phyloP scores from a whole-genome alignment of 169 alveolate species.

The Neospora caninum region DNA sequence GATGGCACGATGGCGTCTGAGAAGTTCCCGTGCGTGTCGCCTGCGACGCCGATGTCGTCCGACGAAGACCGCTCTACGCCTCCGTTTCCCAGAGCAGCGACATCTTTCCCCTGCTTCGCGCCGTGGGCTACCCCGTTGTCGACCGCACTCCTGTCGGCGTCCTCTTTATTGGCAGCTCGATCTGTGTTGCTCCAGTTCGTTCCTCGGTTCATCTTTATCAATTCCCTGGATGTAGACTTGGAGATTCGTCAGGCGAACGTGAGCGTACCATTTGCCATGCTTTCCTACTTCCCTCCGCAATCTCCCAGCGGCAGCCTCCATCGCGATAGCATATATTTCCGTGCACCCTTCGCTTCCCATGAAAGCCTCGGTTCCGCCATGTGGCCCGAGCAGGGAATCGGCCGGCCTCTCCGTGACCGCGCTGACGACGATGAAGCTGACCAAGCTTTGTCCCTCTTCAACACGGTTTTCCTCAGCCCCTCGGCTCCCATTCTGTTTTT shows the following conservation, averaged over 20 bases:
- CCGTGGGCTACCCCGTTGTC: background rate
- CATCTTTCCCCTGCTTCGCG: background rate
- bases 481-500: background rate
- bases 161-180: background rate
- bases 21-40: too few relatives aligned
- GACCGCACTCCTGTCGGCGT: background rate
- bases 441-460: background rate
- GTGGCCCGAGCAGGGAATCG: too few relatives aligned
- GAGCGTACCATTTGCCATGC: background rate
- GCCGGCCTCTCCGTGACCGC: too few relatives aligned
- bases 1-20: too few relatives aligned
- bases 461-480: background rate
- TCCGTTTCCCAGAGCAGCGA: background rate
- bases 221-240: background rate
- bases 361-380: too few relatives aligned
- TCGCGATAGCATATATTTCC: background rate
- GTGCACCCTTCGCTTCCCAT: too few relatives aligned
- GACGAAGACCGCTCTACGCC: too few relatives aligned
- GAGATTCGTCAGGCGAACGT: conserved; percentile 28
- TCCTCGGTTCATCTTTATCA: conserved; percentile 19
- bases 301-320: background rate
- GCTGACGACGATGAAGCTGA: background rate
- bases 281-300: background rate
- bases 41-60: too few relatives aligned
- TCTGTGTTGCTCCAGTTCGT: conserved; percentile 9